phyloP scores from a whole-genome alignment of 176 grass and related monocot genomes.

The Microstegium vimineum region DNA sequence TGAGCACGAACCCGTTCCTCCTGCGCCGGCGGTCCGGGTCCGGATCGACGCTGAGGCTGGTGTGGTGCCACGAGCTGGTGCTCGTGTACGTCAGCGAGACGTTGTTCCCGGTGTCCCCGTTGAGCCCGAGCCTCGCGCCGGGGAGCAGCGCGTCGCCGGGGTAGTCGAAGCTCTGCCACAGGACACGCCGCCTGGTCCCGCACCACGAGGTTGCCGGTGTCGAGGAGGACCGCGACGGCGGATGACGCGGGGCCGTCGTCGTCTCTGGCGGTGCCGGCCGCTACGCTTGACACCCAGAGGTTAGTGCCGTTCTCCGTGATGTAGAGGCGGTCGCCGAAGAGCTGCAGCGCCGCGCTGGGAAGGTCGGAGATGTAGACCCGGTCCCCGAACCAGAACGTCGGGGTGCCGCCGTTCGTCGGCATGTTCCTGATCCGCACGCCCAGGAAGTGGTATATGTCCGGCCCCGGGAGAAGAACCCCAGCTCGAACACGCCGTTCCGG shows the following conservation, averaged over 20 bases:
- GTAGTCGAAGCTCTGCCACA: conserved; percentile 50
- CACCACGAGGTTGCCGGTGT: conserved; percentile 24
- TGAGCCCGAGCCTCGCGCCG: conserved; percentile 38
- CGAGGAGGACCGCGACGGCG: conserved; percentile 5
- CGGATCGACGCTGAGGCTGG: conserved; percentile 29
- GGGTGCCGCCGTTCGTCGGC: background rate
- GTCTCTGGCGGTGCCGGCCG: background rate
- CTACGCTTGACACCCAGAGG: background rate
- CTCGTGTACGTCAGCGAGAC: conserved; percentile 1
- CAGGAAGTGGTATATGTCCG: conserved; percentile 9
- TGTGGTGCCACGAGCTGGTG: background rate
- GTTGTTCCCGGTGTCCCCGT: conserved; percentile 35
- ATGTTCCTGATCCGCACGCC: background rate
- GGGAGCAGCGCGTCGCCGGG: conserved; percentile 46
- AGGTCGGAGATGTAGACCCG: conserved; percentile 7
- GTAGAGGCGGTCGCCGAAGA: conserved; percentile 11
- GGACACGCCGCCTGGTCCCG: background rate
- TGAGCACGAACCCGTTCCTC: conserved; percentile 36
- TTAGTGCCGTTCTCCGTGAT: background rate
- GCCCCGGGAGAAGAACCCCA: conserved; percentile 21
- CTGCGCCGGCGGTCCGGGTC: background rate
- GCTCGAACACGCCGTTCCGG: conserved; percentile 22
- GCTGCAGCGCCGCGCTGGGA: background rate
- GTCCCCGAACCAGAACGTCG: conserved; percentile 14
- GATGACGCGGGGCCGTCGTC: background rate